A percentile compares a stretch with the other conserved stretches of the same genome.
These are phyloP conservation scores for sorghum (Sorghum bicolor) DNA, from an alignment of 176 grass and related monocot species.

Conservation along the genomic window Sorghum_bicolor_NCBIv3 NC_012879.2:57274501-57275000, in stretches of 20 bases:
- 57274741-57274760: conserved; percentile 69
- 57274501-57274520: conserved; percentile 70
- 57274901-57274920: conserved; percentile 73
- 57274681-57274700: conserved; percentile 80
- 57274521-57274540: conserved; percentile 78
- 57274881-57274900: conserved; percentile 68
- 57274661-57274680: conserved; percentile 88
- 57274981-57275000: conserved; percentile 90
- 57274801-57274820: conserved; percentile 85
- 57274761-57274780: conserved; percentile 59
- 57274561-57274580: neutral
- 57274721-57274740: conserved; percentile 82
- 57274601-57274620: neutral
- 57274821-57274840: conserved; percentile 84
- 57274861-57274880: conserved; percentile 89
- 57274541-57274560: neutral
- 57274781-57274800: conserved; percentile 80
- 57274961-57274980: conserved; percentile 99
- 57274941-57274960: conserved; percentile 90
- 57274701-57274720: conserved; percentile 78
- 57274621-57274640: conserved; percentile 52
- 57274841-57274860: conserved; percentile 74
- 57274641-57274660: conserved; percentile 89
- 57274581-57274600: neutral
- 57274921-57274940: conserved; percentile 87